Evolutionary conservation across 768 basidiomycete species (phyloP), one percentile per base, ranked within the genome.

Genomic region (Trametes maxima): DNA sequence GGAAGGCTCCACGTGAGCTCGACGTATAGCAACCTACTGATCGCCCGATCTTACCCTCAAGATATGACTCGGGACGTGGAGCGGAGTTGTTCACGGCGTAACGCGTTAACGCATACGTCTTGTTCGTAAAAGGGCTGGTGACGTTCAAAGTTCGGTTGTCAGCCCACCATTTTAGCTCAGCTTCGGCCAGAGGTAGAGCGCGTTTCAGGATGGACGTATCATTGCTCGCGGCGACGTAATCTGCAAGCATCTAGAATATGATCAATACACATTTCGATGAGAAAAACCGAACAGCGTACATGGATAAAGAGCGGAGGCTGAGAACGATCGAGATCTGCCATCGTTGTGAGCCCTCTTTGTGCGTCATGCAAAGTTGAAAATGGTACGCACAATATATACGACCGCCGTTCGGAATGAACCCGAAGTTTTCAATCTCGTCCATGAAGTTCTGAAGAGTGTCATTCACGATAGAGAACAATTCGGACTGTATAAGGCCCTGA

Each of bases 401-500:
- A 3, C 94, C 95, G 7, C 95, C 95, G 68, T 97, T 98, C 1
- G 95, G 95, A 63, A 98, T 88, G 77, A 97, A 98, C 0, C 95
- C 95, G 67, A 91, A 85, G 22, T 72, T 70, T 42, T 89, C 85
- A 47, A 98, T 77, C 70, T 96, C 88, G 68, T 98, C 95, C 94
- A 97, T 95, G 70, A 98, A 97, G 76, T 97, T 96, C 64, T 92
- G 85, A 36, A 97, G 77, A 0, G 94, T 91, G 12, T 79, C 85
- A 64, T 91, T 90, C 59, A 83, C 90, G 54, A 91, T 80, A 55
- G 79, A 78, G 66, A 84, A 88, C 13, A 97, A 80, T 64, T 89
- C 83, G 1, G 91, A 93, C 69, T 89, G 78, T 33, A 98, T 75
- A n/a, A 97, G 78, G 40, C 95, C 95, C 66, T 94, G 86, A 10